Evolutionary conservation across 2,329 filamentous ascomycete species (phyloP), one percentile per base, ranked within the genome.

Genomic region (Sodiomyces alkalinus): DNA sequence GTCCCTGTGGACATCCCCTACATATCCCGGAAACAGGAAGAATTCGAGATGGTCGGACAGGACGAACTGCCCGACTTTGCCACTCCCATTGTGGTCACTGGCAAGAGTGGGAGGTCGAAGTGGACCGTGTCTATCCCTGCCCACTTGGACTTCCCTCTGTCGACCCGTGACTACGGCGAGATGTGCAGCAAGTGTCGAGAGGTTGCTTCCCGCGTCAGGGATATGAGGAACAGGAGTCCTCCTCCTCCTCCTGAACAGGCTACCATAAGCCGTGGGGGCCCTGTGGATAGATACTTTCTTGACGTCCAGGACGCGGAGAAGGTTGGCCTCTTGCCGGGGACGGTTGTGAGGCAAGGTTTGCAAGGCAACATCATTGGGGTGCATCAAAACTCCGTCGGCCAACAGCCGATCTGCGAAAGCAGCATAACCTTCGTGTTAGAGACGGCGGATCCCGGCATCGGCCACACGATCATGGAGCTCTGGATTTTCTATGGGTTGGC

Each of bases 401-500:
- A 61, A 21, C 55, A 58, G 32, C 60, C 68, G 7, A 54, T 76
- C 11, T 92, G 83, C 53, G 58, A 72, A 26, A 72, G 52, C 38
- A 80, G 70, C 33, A 58, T 92, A 53, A 92, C 80, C 0, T 90
- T 79, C 46, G 68, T 85, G 2, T 60, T 92, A 42, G 80, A 87
- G 45, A 66, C 51, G 6, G 52, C 65, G 4, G 74, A 87, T 41
- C 80, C 80, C 3, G 83, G 83, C 3, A 59, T 92, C 7, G 83
- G 83, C 5, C 74, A 71, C 38, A 73, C 77, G 2, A 52, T 93
- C 33, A 74, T 92, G 65, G 67, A 75, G 44, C 47, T 92, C 31
- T 93, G 83, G 82, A 77, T 78, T 42, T 76, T 81, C 16, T 92
- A 90, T 46, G 80, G 80, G 4, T 55, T 92, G 30, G 81, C 83